Conservation (phyloP, 345 rosid genomes). For the Populus simonii region DNA sequence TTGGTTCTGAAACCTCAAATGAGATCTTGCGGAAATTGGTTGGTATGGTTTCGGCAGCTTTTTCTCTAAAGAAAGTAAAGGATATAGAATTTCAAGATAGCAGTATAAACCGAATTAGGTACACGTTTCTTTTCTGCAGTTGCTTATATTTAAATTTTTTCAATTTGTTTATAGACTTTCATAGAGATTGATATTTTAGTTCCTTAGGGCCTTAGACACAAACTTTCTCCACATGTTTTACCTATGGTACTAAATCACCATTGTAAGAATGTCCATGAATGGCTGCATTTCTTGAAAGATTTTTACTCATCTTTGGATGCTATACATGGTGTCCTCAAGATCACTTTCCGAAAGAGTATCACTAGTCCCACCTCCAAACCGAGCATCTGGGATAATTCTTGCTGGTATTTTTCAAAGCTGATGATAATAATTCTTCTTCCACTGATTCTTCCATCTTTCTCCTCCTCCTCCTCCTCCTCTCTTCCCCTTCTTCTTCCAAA, state of each 20-base stretch:
- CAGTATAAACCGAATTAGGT: slow-evolving; percentile 7
- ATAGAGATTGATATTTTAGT: background rate
- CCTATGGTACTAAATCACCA: background rate
- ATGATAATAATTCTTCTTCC: too few species aligned
- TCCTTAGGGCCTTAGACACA: background rate
- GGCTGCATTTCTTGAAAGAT: background rate
- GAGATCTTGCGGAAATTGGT: background rate
- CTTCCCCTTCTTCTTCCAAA: too few species aligned
- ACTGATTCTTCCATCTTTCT: too few species aligned
- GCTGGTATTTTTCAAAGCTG: too few species aligned
- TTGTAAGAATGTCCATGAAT: background rate
- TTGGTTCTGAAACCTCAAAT: background rate
- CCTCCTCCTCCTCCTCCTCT: too few species aligned
- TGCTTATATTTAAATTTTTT: too few species aligned
- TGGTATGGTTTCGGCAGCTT: background rate
- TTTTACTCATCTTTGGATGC: background rate
- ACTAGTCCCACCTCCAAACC: too few species aligned
- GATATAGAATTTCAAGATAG: slow-evolving; percentile 5
- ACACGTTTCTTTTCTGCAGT: background rate
- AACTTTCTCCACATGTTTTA: background rate
- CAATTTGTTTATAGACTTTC: background rate
- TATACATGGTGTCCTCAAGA: background rate
- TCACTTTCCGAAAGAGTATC: background rate
- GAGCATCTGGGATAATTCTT: too few species aligned
- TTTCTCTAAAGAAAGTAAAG: slow-evolving; percentile 11